A percentile compares a stretch with the other conserved stretches of the same genome.
phyloP scores from a whole-genome alignment of 1,139 yeast species.

The Taphrina sp. region DNA sequence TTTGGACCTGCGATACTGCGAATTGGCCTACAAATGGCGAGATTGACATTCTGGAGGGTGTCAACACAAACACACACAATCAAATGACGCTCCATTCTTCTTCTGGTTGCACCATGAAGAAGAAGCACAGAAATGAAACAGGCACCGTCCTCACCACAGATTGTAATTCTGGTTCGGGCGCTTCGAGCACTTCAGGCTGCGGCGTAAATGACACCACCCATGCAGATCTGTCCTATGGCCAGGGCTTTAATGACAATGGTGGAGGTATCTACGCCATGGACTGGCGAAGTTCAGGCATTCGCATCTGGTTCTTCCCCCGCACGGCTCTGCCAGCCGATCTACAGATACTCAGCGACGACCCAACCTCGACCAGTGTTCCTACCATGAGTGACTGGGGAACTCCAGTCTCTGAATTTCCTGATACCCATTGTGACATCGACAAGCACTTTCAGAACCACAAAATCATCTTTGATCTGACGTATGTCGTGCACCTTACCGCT shows the following conservation, averaged over 20 bases:
- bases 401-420: slow-evolving; percentile 28
- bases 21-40: slow-evolving; percentile 34
- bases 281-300: slow-evolving; percentile 31
- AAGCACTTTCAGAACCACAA: slow-evolving; percentile 24
- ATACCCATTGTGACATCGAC: slow-evolving; percentile 23
- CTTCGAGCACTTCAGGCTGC: slow-evolving; percentile 28
- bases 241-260: slow-evolving; percentile 22
- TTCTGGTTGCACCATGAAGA: slow-evolving; percentile 27
- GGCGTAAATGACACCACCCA: slow-evolving; percentile 25
- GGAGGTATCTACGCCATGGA: slow-evolving; percentile 30
- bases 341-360: slow-evolving; percentile 15
- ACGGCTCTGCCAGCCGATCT: slow-evolving; percentile 26
- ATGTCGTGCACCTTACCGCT: neutral
- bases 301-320: slow-evolving; percentile 33
- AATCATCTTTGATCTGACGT: slow-evolving; percentile 24
- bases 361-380: slow-evolving; percentile 10
- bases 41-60: slow-evolving; percentile 34
- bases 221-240: slow-evolving; percentile 18
- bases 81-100: slow-evolving; percentile 34
- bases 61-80: slow-evolving; percentile 21
- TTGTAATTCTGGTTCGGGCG: slow-evolving; percentile 25
- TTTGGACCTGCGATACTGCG: slow-evolving; percentile 30
- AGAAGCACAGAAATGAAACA: slow-evolving; percentile 14
- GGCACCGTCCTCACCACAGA: slow-evolving; percentile 19
- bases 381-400: slow-evolving; percentile 15